Evolutionary conservation across 495 filamentous ascomycete species (phyloP), one percentile per base, ranked within the genome.

Genomic region (Aspergillus wentii): DNA sequence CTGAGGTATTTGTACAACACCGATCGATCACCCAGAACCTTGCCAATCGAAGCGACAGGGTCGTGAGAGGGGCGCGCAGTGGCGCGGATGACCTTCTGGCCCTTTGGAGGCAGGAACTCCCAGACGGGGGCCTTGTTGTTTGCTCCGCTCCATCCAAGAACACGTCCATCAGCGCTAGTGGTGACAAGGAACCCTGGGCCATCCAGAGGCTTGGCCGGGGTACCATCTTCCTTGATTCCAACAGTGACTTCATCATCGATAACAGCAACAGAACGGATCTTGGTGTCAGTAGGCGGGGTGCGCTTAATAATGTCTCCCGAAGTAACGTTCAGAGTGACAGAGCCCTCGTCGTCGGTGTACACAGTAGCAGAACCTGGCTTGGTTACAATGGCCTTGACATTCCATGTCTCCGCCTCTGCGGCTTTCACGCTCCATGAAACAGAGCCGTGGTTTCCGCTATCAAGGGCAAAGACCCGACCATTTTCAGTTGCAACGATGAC

Each of bases 1-100:
- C 89, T 92, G 17, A 99, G 67, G 57, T 96, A 96, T 66, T 99
- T 99, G 76, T 97, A 99, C 42, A 94, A 73, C 27, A 99, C 92
- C 1, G 81, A 83, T 14, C 92, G 82, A 51, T 97, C 82, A 34
- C 88, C 89, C 21, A 97, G 77, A 14, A 95, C 92, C 41, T 86
- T 84, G 30, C 94, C 92, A 40, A 99, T 95, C 0, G 92, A 96
- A 8, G 94, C 91, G 29, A 95, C 82, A 3, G 87, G 87, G 43
- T 97, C 91, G 47, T 92, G 82, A 5, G 71, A 48, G 10, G 88
- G 81, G 20, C 86, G 74, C 17, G 80, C 62, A 10, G 77, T 80
- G 19, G 90, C 71, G 22, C 69, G 64, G 26, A 80, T 63, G 35
- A 95, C 78, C 40, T 67, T 70, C 61, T 95, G 78, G 31, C 79